Percentiles rank a stretch among this genome's conserved stretches.
Evolutionary conservation across 768 basidiomycete genomes (phyloP).

Genomic region (Mycena amicta): DNA sequence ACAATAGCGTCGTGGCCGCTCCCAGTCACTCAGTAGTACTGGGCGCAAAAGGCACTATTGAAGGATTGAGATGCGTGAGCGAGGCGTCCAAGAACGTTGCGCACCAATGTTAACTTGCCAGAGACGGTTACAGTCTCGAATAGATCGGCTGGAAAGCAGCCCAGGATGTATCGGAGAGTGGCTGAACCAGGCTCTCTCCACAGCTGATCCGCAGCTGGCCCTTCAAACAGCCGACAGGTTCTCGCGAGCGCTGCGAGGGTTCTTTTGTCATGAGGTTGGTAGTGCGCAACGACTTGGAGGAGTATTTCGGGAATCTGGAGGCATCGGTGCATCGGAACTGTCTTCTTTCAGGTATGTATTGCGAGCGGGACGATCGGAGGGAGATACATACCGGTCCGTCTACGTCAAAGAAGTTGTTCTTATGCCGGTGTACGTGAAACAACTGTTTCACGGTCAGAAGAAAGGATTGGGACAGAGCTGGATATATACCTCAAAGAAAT

Average conservation of each 20-base stretch:
- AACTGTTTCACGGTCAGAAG: too few species aligned
- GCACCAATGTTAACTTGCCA: background rate
- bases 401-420: too few species aligned
- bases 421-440: too few species aligned
- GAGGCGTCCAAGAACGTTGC: background rate
- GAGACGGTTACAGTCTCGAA: background rate
- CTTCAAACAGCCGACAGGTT: background rate
- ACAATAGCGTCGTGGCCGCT: background rate
- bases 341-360: too few species aligned
- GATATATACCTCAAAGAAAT: too few species aligned
- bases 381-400: too few species aligned
- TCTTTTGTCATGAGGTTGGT: background rate
- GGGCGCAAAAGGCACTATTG: background rate
- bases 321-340: background rate
- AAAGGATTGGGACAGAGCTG: too few species aligned
- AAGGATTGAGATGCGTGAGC: background rate
- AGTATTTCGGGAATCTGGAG: background rate
- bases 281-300: background rate
- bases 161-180: background rate
- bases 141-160: background rate
- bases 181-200: background rate
- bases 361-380: too few species aligned
- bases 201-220: background rate
- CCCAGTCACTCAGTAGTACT: background rate
- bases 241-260: background rate